These are phyloP conservation scores for Neurospora hispaniola DNA, from an alignment of 495 filamentous ascomycete species.

Conservation along the genomic window DNA sequence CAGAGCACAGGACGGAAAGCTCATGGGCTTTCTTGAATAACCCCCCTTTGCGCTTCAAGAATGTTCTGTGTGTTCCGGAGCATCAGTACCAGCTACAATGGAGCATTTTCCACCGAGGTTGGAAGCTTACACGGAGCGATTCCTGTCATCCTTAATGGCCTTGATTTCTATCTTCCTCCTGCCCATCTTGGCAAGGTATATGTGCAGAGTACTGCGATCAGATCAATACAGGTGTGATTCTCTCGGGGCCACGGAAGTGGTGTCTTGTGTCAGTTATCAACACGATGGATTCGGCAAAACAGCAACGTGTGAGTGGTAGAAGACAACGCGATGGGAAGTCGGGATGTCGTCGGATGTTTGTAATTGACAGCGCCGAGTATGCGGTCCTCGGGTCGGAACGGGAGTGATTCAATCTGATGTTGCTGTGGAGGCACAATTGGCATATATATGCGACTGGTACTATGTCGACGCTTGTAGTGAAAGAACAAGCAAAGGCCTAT, in stretches of 20 bases:
- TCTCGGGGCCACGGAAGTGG: slow-evolving; percentile 1
- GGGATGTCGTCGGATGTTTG: not conserved
- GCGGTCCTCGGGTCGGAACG: not conserved
- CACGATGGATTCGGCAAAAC: not conserved
- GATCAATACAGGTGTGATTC: not conserved
- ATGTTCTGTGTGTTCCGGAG: slow-evolving; percentile 65
- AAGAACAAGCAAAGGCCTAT: not conserved
- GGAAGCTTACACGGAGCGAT: slow-evolving; percentile 86
- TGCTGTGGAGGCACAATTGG: not conserved
- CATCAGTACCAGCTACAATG: slow-evolving; percentile 76
- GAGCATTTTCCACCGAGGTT: slow-evolving; percentile 62
- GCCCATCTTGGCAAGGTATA: slow-evolving; percentile 40
- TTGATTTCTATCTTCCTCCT: slow-evolving; percentile 94
- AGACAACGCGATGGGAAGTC: not conserved
- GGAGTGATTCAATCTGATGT: not conserved
- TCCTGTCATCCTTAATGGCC: slow-evolving; percentile 98
- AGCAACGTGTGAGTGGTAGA: not conserved
- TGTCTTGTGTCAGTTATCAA: not conserved
- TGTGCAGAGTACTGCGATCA: not conserved
- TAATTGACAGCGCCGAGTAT: not conserved
- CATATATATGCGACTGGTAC: not conserved
- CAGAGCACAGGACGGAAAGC: slow-evolving; percentile 92
- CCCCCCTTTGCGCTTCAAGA: slow-evolving; percentile 95
- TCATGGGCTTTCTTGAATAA: slow-evolving; percentile 99
- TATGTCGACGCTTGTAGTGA: not conserved